These are phyloP conservation scores for Rhodosporidiobolus odoratus DNA, from an alignment of 768 basidiomycete species.

Conservation along the genomic window DNA sequence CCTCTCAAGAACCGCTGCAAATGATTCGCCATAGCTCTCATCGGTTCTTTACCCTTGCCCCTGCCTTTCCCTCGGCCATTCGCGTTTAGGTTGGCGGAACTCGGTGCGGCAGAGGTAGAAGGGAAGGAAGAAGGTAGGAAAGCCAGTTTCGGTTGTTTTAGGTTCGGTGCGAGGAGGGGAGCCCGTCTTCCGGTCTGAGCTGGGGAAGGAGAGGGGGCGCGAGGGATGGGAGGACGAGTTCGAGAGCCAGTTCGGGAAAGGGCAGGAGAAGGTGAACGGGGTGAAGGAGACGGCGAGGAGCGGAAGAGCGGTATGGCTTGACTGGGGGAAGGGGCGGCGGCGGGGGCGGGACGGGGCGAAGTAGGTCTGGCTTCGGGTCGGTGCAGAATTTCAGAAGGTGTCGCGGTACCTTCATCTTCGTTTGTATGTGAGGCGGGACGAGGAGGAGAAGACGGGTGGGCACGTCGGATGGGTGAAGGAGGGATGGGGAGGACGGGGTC, in stretches of 20 bases:
- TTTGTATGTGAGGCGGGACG: no score
- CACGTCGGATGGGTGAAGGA: constrained; percentile 37
- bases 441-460: not conserved
- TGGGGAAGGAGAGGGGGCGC: not conserved
- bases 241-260: not conserved
- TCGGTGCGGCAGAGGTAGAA: not conserved
- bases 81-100: no score
- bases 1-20: constrained; percentile 12
- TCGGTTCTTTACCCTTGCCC: constrained; percentile 16
- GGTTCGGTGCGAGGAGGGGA: not conserved
- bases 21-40: constrained; percentile 2
- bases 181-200: not conserved
- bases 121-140: not conserved
- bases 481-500: constrained; percentile 23
- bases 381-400: no score
- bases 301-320: not conserved
- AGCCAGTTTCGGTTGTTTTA: not conserved
- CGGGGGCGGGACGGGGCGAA: no score
- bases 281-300: not conserved
- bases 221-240: not conserved
- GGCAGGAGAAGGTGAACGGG: not conserved
- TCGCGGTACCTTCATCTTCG: no score
- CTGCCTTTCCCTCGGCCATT: no score
- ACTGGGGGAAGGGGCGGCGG: no score
- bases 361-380: not conserved